Evolutionary conservation across 192 early-diverging fungal species (phyloP).

Genomic region (Coemansia pectinata): DNA sequence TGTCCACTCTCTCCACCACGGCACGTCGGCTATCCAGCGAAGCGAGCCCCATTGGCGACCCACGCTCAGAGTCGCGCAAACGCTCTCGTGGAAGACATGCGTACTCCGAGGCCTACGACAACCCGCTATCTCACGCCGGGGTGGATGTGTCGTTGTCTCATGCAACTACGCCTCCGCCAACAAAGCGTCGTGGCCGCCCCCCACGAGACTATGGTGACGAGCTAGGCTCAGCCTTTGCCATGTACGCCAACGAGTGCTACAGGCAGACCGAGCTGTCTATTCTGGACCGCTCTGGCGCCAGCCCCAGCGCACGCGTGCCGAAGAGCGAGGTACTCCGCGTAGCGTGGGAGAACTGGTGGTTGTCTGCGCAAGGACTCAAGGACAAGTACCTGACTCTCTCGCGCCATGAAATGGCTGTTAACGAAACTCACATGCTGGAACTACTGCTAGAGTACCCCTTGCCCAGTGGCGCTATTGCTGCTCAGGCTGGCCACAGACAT

Average conservation of each 20-base stretch:
- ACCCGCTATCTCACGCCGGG: slow-evolving; percentile 2
- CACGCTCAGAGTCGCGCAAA: slow-evolving; percentile 29
- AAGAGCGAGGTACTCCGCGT: slow-evolving; percentile 44
- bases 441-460: slow-evolving; percentile 49
- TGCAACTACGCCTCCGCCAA: slow-evolving; percentile 24
- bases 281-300: slow-evolving; percentile 15
- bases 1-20: slow-evolving; percentile 28
- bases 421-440: slow-evolving; percentile 49
- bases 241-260: slow-evolving; percentile 48
- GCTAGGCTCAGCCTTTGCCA: slow-evolving; percentile 50
- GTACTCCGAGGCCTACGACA: not conserved
- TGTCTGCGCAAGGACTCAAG: slow-evolving; percentile 40
- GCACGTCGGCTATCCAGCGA: slow-evolving; percentile 35
- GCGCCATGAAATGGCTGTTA: slow-evolving; percentile 49
- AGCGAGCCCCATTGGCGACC: slow-evolving; percentile 12
- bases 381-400: slow-evolving; percentile 47
- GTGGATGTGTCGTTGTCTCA: slow-evolving; percentile 12
- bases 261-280: slow-evolving; percentile 14
- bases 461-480: slow-evolving; percentile 26
- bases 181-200: slow-evolving; percentile 54
- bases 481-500: slow-evolving; percentile 17
- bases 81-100: slow-evolving; percentile 24
- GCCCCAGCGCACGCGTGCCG: not conserved
- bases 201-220: slow-evolving; percentile 56
- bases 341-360: slow-evolving; percentile 52